phyloP scores from a whole-genome alignment of 345 rosid species.

The Populus ilicifolia region DNA sequence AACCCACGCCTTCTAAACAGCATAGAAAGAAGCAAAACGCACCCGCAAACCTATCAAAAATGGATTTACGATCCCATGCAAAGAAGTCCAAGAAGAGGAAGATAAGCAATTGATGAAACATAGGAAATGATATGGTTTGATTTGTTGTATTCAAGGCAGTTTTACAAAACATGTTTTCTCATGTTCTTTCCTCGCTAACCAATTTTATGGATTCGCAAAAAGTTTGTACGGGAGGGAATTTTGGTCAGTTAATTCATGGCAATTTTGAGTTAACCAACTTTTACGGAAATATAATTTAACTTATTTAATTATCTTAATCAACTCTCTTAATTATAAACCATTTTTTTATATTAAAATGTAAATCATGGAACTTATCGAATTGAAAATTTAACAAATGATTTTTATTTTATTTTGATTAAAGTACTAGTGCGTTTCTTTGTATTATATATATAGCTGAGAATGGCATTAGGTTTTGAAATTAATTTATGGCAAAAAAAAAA shows the following conservation, averaged over 20 bases:
- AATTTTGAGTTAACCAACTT: too few relatives aligned
- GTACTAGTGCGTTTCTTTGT: too few relatives aligned
- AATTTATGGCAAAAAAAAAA: too few relatives aligned
- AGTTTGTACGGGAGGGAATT: background rate
- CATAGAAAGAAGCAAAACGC: slow-evolving; percentile 2
- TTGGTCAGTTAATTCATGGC: background rate
- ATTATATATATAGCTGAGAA: too few relatives aligned
- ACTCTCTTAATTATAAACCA: too few relatives aligned
- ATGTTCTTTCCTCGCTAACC: background rate
- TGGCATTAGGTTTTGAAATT: too few relatives aligned
- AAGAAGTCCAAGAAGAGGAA: slow-evolving; percentile 22
- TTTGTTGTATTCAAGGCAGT: background rate
- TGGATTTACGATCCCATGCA: slow-evolving; percentile 1
- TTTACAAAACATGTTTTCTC: background rate
- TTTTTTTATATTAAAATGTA: too few relatives aligned
- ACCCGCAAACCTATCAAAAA: background rate
- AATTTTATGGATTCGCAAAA: background rate
- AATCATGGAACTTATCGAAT: too few relatives aligned
- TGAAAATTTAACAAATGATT: too few relatives aligned
- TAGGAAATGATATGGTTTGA: background rate
- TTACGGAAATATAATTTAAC: too few relatives aligned
- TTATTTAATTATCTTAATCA: too few relatives aligned
- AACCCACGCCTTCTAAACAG: background rate
- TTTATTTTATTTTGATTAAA: too few relatives aligned
- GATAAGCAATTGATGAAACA: slow-evolving; percentile 2